Conservation (phyloP, 2,329 filamentous ascomycete genomes). For the Aspergillus melleus region DNA sequence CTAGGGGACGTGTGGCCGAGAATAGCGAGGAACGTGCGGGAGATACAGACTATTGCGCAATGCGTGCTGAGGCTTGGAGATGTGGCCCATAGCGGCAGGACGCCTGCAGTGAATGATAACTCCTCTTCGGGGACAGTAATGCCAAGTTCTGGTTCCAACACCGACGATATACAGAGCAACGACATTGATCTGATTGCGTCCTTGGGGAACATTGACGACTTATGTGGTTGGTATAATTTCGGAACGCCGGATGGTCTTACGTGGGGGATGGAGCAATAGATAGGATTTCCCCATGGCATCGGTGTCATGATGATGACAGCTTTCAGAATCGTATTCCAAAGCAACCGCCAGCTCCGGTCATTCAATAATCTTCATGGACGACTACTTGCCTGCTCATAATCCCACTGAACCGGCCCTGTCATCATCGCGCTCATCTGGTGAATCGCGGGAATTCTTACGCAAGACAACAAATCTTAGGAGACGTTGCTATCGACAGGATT, state of each 20-base stretch:
- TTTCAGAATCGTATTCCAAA: no score
- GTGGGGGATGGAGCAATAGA: not conserved
- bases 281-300: not conserved
- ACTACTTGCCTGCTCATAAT: not conserved
- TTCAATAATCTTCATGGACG: no score
- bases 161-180: not conserved
- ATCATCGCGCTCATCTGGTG: not conserved
- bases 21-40: conserved; percentile 37
- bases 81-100: not conserved
- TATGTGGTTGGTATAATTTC: conserved; percentile 1
- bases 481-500: not conserved
- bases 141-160: not conserved
- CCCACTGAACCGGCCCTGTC: not conserved
- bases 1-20: conserved; percentile 42
- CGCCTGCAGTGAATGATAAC: not conserved
- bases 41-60: conserved; percentile 44
- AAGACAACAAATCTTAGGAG: not conserved
- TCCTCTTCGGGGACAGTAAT: conserved; percentile 4
- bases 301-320: not conserved
- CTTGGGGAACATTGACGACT: not conserved
- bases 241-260: not conserved
- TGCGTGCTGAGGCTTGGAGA: conserved; percentile 25
- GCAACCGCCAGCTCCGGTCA: no score
- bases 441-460: not conserved
- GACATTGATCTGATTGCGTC: not conserved